phyloP scores from a whole-genome alignment of 2,329 filamentous ascomycete genomes.

The Thelonectria blattea region DNA sequence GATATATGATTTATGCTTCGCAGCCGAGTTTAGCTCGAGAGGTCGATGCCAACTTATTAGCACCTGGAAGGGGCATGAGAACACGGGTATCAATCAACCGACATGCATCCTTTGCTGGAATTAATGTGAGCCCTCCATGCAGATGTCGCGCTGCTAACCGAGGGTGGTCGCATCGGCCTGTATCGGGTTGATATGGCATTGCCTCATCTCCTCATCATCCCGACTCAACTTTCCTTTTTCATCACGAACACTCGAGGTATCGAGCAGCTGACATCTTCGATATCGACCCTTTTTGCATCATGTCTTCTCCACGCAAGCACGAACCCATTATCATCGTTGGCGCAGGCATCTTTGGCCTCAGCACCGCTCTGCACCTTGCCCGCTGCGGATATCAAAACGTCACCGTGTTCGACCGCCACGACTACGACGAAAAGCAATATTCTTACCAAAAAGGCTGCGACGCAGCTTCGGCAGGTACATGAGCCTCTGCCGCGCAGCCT shows the following conservation, averaged over 20 bases:
- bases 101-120: not conserved
- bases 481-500: not conserved
- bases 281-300: not conserved
- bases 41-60: too few relatives aligned
- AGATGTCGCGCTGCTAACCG: not conserved
- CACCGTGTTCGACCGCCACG: slow-evolving; percentile 55
- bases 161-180: not conserved
- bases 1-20: too few relatives aligned
- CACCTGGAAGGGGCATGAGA: too few relatives aligned
- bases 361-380: slow-evolving; percentile 42
- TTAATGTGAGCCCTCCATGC: not conserved
- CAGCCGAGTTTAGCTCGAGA: too few relatives aligned
- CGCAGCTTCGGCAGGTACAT: slow-evolving; percentile 48
- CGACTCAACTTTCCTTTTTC: too few relatives aligned
- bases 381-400: slow-evolving; percentile 51
- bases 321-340: slow-evolving; percentile 24
- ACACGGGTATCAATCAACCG: too few relatives aligned
- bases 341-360: slow-evolving; percentile 41
- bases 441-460: slow-evolving; percentile 48
- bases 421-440: slow-evolving; percentile 48
- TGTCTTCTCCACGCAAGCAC: slow-evolving; percentile 11
- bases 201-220: not conserved
- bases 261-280: not conserved
- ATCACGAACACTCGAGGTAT: not conserved
- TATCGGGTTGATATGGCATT: not conserved